Percentiles rank a stretch among this genome's conserved stretches.
These are phyloP conservation scores for Fraxinus paxiana DNA, from an alignment of 305 asterid species.

Conservation along the genomic window DNA sequence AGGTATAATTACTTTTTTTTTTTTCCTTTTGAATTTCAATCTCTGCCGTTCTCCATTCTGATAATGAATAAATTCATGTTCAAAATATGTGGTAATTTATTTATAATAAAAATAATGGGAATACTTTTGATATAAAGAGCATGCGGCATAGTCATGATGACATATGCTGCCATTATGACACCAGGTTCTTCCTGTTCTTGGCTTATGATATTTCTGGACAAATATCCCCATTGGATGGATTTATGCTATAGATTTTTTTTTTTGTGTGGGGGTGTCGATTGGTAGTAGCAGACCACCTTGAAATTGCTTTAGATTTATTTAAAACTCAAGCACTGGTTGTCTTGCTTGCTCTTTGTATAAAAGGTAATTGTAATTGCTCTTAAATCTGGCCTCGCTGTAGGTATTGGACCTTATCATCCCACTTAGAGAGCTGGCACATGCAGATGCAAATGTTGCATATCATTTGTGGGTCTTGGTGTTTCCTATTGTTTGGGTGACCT, in stretches of 20 bases:
- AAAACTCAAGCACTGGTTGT: not conserved
- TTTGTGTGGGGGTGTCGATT: not conserved
- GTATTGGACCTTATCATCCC: slow-evolving; percentile 93
- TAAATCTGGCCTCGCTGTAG: slow-evolving; percentile 36
- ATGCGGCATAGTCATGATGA: not conserved
- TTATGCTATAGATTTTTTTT: slow-evolving; percentile 3
- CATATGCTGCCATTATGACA: slow-evolving; percentile 2
- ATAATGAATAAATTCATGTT: not conserved
- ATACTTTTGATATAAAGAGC: slow-evolving; percentile 18
- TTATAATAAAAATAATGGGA: slow-evolving; percentile 6
- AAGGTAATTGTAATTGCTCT: slow-evolving; percentile 23
- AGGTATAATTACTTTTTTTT: slow-evolving; percentile 44
- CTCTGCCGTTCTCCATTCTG: slow-evolving; percentile 5
- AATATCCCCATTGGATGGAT: not conserved
- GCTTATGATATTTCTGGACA: slow-evolving; percentile 8
- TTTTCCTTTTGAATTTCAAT: not conserved
- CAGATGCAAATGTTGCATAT: slow-evolving; percentile 93
- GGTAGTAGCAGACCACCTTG: not conserved
- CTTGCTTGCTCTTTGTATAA: slow-evolving; percentile 12
- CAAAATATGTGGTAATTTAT: not conserved
- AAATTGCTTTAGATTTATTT: not conserved
- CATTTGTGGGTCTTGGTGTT: slow-evolving; percentile 97
- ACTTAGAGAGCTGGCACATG: slow-evolving; percentile 88
- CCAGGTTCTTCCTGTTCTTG: slow-evolving; percentile 3
- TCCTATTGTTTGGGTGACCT: slow-evolving; percentile 99